phyloP scores from a whole-genome alignment of 2,329 filamentous ascomycete species.

The Penicillium sp. region DNA sequence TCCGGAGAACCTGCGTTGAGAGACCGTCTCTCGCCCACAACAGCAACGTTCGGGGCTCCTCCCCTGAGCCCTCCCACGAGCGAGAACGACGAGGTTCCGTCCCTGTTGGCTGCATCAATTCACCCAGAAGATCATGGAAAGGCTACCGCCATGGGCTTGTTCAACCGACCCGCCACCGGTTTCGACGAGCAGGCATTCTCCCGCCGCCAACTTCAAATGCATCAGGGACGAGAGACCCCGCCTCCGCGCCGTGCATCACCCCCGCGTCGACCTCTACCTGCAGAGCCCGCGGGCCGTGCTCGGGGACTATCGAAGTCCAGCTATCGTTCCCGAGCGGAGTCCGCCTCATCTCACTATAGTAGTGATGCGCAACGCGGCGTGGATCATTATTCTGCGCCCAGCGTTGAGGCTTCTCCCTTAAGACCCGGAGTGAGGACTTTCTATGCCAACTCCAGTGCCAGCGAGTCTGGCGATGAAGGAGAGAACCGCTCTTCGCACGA shows the following conservation, averaged over 20 bases:
- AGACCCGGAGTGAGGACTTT: conserved; percentile 28
- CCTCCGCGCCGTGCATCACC: conserved; percentile 33
- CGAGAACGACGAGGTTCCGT: conserved; percentile 65
- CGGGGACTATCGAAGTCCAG: conserved; percentile 38
- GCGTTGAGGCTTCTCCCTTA: conserved; percentile 29
- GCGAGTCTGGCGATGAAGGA: conserved; percentile 39
- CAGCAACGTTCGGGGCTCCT: conserved; percentile 40
- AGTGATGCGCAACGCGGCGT: conserved; percentile 25
- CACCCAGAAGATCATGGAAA: conserved; percentile 77
- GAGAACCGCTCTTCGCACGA: conserved; percentile 24
- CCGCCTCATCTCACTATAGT: conserved; percentile 38
- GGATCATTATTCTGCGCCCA: conserved; percentile 24
- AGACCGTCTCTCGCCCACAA: conserved; percentile 29
- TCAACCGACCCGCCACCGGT: conserved; percentile 68
- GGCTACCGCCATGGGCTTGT: conserved; percentile 69
- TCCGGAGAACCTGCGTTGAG: conserved; percentile 32
- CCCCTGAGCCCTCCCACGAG: conserved; percentile 68
- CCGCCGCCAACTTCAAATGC: conserved; percentile 76
- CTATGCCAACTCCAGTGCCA: conserved; percentile 35
- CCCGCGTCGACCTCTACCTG: conserved; percentile 18
- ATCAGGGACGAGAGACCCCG: conserved; percentile 68
- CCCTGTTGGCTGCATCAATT: conserved; percentile 62
- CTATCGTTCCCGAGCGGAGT: conserved; percentile 36
- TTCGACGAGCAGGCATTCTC: conserved; percentile 86
- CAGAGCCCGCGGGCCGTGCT: conserved; percentile 25